A percentile compares a stretch with the other conserved stretches of the same genome.
These are phyloP conservation scores for Russula earlei DNA, from an alignment of 768 basidiomycete species.

Conservation along the genomic window DNA sequence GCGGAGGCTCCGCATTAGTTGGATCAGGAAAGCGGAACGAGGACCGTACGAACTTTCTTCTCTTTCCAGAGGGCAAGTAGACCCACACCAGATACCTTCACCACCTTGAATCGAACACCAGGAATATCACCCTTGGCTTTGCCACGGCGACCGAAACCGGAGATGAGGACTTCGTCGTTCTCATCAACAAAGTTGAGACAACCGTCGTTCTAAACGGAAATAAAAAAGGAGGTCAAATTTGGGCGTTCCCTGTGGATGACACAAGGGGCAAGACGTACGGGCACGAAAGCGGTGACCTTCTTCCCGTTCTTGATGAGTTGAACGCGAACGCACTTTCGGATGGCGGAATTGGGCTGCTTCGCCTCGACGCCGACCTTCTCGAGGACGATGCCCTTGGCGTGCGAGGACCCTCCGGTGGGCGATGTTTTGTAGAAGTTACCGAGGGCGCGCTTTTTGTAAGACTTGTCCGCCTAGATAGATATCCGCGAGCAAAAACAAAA, in stretches of 20 bases:
- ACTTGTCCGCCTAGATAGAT: conserved; percentile 82
- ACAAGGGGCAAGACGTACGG: conserved; percentile 43
- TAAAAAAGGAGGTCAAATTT: too few species aligned
- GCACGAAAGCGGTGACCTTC: conserved; percentile 99
- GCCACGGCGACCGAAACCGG: conserved; percentile 98
- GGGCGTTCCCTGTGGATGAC: background rate
- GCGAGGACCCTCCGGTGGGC: conserved; percentile 97
- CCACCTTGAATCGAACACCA: conserved; percentile 99
- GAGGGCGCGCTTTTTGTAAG: conserved; percentile 98
- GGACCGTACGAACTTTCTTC: conserved; percentile 69
- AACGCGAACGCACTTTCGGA: conserved; percentile 99
- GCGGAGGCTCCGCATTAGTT: conserved; percentile 4
- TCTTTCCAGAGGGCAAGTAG: conserved; percentile 97
- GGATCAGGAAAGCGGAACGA: background rate
- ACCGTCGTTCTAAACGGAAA: conserved; percentile 68
- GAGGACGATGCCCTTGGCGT: conserved; percentile 99
- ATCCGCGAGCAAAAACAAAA: background rate
- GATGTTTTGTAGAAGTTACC: conserved; percentile 99
- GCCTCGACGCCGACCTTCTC: conserved; percentile 99
- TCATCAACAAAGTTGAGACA: conserved; percentile 98
- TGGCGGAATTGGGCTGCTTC: conserved; percentile 99
- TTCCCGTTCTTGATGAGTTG: conserved; percentile 99
- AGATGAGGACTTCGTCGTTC: conserved; percentile 99
- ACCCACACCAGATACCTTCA: conserved; percentile 99
- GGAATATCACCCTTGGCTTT: conserved; percentile 99